Conservation (phyloP, 257 asterid genomes). For the Handroanthus guayacan region DNA sequence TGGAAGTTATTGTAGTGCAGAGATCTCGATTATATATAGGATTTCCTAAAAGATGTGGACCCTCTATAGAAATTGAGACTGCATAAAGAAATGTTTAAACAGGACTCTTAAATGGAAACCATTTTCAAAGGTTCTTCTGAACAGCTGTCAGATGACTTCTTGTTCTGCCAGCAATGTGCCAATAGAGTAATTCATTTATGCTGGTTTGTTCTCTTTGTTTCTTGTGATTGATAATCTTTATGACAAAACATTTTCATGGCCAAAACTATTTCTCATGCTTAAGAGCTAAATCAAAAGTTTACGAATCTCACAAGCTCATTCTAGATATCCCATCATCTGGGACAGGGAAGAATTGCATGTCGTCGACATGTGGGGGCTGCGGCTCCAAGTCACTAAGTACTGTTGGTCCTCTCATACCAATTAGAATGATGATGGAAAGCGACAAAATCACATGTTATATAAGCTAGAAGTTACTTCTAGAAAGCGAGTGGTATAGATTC, state of each 20-base stretch:
- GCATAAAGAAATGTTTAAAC: background rate
- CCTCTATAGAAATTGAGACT: background rate
- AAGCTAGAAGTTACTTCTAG: background rate
- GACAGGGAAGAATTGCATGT: background rate
- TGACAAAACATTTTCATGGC: background rate
- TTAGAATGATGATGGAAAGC: background rate
- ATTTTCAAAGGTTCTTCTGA: background rate
- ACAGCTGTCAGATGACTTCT: background rate
- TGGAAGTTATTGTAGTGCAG: background rate
- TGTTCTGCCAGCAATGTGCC: background rate
- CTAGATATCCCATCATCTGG: background rate
- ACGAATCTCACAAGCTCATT: background rate
- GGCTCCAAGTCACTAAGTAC: background rate
- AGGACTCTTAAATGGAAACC: background rate
- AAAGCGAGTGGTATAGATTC: background rate
- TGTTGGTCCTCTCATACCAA: constrained; percentile 5
- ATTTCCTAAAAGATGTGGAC: background rate
- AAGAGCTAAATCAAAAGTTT: background rate
- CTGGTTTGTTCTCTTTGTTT: background rate
- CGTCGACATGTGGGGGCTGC: background rate
- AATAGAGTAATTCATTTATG: background rate
- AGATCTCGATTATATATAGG: background rate
- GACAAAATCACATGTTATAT: constrained; percentile 13
- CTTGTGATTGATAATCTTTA: background rate
- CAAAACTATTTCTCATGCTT: background rate